Conservation (phyloP, 1,284 basidiomycete genomes). For the Wallemia ichthyophaga region DNA sequence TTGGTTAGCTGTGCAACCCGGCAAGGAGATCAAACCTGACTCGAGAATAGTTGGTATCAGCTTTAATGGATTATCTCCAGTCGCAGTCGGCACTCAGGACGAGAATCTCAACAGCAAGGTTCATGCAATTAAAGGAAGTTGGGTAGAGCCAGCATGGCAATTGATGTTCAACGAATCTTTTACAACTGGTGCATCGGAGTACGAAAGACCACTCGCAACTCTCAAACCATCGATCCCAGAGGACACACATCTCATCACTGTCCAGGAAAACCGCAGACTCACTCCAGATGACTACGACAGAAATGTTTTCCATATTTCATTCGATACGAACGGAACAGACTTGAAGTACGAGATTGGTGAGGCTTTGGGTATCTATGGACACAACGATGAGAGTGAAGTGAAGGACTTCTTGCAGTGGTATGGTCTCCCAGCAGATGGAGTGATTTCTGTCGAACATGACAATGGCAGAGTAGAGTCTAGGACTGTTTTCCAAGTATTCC, state of each 20-base stretch:
- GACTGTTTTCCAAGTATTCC: slow-evolving; percentile 78
- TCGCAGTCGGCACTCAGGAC: slow-evolving; percentile 13
- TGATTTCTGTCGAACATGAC: slow-evolving; percentile 56
- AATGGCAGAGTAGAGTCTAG: slow-evolving; percentile 23
- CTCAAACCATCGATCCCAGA: slow-evolving; percentile 65
- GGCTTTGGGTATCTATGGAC: slow-evolving; percentile 86
- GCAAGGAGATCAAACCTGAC: slow-evolving; percentile 10
- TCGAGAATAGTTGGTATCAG: slow-evolving; percentile 11
- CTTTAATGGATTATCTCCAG: slow-evolving; percentile 16
- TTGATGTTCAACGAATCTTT: slow-evolving; percentile 54
- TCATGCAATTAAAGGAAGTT: slow-evolving; percentile 18
- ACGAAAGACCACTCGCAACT: slow-evolving; percentile 23
- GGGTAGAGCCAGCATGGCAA: slow-evolving; percentile 70
- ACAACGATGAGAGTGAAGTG: slow-evolving; percentile 79
- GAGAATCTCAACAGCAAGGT: slow-evolving; percentile 12
- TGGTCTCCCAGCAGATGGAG: slow-evolving; percentile 46
- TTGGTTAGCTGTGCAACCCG: slow-evolving; percentile 11
- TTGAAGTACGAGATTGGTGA: slow-evolving; percentile 88
- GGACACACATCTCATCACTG: slow-evolving; percentile 73
- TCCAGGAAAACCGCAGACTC: slow-evolving; percentile 73
- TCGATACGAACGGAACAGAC: slow-evolving; percentile 68
- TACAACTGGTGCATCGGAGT: slow-evolving; percentile 24
- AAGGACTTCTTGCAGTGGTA: slow-evolving; percentile 74
- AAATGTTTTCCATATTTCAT: slow-evolving; percentile 96
- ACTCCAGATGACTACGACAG: slow-evolving; percentile 88